Evolutionary conservation across 1,139 yeast species (phyloP).

Genomic region (Yarrowia galli): DNA sequence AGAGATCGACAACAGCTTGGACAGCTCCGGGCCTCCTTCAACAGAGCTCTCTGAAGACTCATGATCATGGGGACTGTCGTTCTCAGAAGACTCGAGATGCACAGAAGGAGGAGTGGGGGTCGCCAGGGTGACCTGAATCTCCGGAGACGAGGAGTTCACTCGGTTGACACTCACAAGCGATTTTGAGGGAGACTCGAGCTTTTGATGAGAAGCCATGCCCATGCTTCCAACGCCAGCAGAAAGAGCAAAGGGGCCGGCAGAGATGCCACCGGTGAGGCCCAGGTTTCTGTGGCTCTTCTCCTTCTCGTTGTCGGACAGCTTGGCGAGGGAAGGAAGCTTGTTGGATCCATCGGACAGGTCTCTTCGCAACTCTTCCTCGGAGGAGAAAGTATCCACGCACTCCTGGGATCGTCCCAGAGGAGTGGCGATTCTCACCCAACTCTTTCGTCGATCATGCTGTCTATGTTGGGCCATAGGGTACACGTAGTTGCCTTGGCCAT

Average conservation of each 20-base stretch:
- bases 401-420: conserved; percentile 32
- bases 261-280: not conserved
- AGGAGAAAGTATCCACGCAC: conserved; percentile 10
- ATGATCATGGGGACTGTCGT: conserved; percentile 23
- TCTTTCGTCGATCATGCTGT: conserved; percentile 41
- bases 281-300: conserved; percentile 11
- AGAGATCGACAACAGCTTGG: conserved; percentile 27
- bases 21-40: conserved; percentile 31
- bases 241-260: conserved; percentile 7
- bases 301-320: conserved; percentile 16
- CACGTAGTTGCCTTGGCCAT: conserved; percentile 41
- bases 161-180: conserved; percentile 18
- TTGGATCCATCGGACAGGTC: conserved; percentile 20
- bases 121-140: conserved; percentile 27
- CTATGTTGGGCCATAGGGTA: conserved; percentile 14
- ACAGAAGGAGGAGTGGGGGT: conserved; percentile 18
- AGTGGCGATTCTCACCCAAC: conserved; percentile 29
- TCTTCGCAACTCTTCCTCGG: conserved; percentile 27
- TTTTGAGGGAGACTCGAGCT: conserved; percentile 26
- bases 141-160: conserved; percentile 19
- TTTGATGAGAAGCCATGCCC: conserved; percentile 22
- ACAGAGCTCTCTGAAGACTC: conserved; percentile 31
- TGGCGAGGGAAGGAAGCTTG: conserved; percentile 10
- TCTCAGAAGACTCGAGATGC: conserved; percentile 25
- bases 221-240: conserved; percentile 26